phyloP scores from a whole-genome alignment of 768 basidiomycete genomes.

The Sporobolomyces pararoseus region DNA sequence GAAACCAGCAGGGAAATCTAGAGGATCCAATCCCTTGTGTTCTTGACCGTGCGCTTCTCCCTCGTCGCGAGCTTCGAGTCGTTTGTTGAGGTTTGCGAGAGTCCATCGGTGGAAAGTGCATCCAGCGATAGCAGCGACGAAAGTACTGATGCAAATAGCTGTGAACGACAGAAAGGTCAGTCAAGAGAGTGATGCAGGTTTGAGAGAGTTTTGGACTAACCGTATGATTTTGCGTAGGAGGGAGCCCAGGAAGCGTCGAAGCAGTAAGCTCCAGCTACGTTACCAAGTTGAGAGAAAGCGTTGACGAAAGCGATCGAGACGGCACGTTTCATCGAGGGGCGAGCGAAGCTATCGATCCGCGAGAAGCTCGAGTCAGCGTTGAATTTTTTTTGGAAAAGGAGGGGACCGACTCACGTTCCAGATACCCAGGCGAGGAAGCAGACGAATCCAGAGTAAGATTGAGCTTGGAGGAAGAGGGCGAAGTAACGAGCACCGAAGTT shows the following conservation, averaged over 20 bases:
- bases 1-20: conserved; percentile 31
- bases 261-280: conserved; percentile 70
- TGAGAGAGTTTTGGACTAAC: too few species aligned
- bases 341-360: conserved; percentile 57
- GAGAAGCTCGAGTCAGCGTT: not conserved
- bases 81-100: conserved; percentile 48
- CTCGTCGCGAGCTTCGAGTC: conserved; percentile 48
- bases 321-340: conserved; percentile 80
- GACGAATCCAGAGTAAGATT: conserved; percentile 69
- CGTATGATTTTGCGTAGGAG: conserved; percentile 55
- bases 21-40: not conserved
- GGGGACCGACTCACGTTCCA: conserved; percentile 39
- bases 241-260: conserved; percentile 49
- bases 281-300: conserved; percentile 57
- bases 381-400: not conserved
- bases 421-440: conserved; percentile 58
- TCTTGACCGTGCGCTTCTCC: conserved; percentile 11
- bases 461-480: conserved; percentile 50
- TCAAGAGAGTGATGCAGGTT: not conserved
- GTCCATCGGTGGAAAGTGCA: conserved; percentile 45
- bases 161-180: too few species aligned
- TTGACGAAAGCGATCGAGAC: conserved; percentile 64
- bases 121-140: conserved; percentile 56
- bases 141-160: conserved; percentile 63
- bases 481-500: conserved; percentile 42